phyloP scores from a whole-genome alignment of 352 stramenopile genomes.

The Pythium sp. region DNA sequence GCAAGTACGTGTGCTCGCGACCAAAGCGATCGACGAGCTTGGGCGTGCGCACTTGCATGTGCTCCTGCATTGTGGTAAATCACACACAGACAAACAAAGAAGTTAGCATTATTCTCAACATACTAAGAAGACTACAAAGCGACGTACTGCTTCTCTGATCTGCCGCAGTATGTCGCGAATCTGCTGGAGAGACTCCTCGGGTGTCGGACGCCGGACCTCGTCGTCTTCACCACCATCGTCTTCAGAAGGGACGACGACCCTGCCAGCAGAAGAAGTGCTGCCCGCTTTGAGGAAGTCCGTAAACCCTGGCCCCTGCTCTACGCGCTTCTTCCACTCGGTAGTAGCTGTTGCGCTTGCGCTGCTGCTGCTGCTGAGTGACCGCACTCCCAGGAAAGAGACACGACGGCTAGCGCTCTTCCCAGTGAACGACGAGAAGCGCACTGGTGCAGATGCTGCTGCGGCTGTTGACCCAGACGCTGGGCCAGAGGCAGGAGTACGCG shows the following conservation, averaged over 20 bases:
- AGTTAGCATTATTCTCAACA: background rate
- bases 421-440: background rate
- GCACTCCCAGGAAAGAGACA: background rate
- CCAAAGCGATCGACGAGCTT: constrained; percentile 86
- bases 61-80: constrained; percentile 7
- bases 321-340: constrained; percentile 31
- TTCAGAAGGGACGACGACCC: background rate
- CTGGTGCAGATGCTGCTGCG: background rate
- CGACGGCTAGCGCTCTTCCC: background rate
- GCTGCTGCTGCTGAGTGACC: background rate
- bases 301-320: constrained; percentile 31
- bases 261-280: background rate
- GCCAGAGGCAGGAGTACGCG: background rate
- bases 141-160: constrained; percentile 16
- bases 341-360: background rate
- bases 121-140: no score
- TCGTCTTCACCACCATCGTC: constrained; percentile 1
- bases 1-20: constrained; percentile 92
- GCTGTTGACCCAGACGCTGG: background rate
- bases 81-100: background rate
- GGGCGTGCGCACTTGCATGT: background rate
- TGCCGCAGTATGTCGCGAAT: constrained; percentile 27
- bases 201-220: constrained; percentile 7
- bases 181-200: constrained; percentile 27
- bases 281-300: constrained; percentile 33